Evolutionary conservation across 2,329 filamentous ascomycete species (phyloP), one percentile per base, ranked within the genome.

Genomic region (Neonectria neomacrospora): DNA sequence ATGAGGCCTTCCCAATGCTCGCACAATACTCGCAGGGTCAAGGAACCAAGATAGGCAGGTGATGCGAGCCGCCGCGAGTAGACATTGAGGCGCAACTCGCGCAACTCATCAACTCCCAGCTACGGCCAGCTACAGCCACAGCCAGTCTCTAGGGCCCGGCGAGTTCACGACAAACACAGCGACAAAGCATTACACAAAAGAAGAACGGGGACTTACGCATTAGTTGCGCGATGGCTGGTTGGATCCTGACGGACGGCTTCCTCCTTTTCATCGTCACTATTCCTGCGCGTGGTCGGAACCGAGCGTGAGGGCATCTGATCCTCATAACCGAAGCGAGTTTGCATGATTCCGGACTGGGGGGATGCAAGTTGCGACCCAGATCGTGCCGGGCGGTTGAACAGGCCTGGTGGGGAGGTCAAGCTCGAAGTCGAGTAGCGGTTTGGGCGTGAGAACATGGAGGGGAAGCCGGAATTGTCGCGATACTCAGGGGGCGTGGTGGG

Each of bases 401-500:
- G 80, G 48, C 91, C 91, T 5, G 91, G 91, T 45, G 93, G 91
- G 37, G 93, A 95, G 47, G 91, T 91, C 74, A 97, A 84, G 80
- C 92, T 96, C 39, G 94, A 94, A 65, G 92, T 91, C 57, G 95
- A 97, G 81, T 97, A 95, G 66, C 94, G 88, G 76, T 94, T 94
- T 45, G 93, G 92, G 44, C 93, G 89, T 58, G 93, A 93, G 75
- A 96, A 92, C 69, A 91, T 89, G 73, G 89, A 89, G 59, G 91
- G 89, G 73, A 97, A 95, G 45, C 90, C 90, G 65, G 88, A 83
- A 61, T 97, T 88, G 68, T 97, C 93, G 71, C 90, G 90, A 78
- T 96, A 95, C 78, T 98, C 96, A 32, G 96, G 96, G 22, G 96
- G 96, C 22, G 96, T 99, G 2, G 96, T 97, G 16, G 96, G 96